phyloP scores from a whole-genome alignment of 106 monocot genomes.

The Acorus gramineus region DNA sequence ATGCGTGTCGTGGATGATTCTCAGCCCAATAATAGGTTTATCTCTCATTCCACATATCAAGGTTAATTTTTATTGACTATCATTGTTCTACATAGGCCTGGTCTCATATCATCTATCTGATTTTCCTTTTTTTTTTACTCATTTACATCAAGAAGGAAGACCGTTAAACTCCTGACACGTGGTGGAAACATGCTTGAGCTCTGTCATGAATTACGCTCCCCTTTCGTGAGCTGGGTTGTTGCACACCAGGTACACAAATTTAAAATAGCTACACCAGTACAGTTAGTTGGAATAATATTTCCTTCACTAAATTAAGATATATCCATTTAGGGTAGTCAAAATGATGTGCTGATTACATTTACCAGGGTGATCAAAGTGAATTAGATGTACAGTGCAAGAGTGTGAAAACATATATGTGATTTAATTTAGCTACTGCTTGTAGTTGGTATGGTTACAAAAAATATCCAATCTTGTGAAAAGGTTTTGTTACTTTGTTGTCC shows the following conservation, averaged over 20 bases:
- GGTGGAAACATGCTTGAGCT: constrained; percentile 94
- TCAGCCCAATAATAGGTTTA: constrained; percentile 53
- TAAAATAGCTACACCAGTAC: not conserved
- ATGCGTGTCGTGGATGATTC: constrained; percentile 46
- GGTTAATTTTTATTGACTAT: not conserved
- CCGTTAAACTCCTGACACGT: constrained; percentile 63
- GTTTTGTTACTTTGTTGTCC: too few relatives aligned
- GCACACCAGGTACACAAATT: constrained; percentile 49
- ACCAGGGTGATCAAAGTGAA: too few relatives aligned
- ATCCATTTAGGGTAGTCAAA: not conserved
- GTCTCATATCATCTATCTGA: not conserved
- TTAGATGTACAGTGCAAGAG: too few relatives aligned
- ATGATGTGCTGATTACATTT: too few relatives aligned
- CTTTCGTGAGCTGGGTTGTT: constrained; percentile 70
- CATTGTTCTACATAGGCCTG: not conserved
- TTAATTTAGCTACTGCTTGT: too few relatives aligned
- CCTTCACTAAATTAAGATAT: not conserved
- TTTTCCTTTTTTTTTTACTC: constrained; percentile 7
- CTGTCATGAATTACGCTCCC: constrained; percentile 73
- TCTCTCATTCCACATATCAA: not conserved
- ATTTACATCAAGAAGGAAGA: constrained; percentile 25
- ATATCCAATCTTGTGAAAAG: too few relatives aligned
- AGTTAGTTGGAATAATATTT: too few relatives aligned
- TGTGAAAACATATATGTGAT: too few relatives aligned
- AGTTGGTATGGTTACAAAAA: too few relatives aligned